A percentile compares a stretch with the other conserved stretches of the same genome.
Evolutionary conservation across 768 basidiomycete species (phyloP).

Genomic region (Lyophyllum decastes): DNA sequence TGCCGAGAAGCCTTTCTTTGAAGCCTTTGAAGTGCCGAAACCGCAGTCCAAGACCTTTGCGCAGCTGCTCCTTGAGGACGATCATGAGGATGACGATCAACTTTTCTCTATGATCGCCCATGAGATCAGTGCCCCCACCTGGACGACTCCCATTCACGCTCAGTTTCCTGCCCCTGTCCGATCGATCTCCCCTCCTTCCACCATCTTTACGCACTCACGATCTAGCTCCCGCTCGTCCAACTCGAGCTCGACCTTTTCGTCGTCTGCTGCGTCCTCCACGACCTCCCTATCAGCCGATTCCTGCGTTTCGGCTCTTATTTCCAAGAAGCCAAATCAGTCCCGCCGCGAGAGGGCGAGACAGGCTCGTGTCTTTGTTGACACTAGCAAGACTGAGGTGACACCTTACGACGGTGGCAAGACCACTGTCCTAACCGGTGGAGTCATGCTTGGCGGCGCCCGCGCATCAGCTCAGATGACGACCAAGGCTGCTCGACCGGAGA

Average conservation of each 20-base stretch:
- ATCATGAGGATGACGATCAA: slow-evolving; percentile 70
- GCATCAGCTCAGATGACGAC: slow-evolving; percentile 20
- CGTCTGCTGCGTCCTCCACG: slow-evolving; percentile 50
- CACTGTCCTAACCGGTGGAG: slow-evolving; percentile 83
- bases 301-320: slow-evolving; percentile 18
- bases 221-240: slow-evolving; percentile 73
- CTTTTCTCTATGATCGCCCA: slow-evolving; percentile 76
- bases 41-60: slow-evolving; percentile 59
- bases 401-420: slow-evolving; percentile 89
- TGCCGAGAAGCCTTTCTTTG: slow-evolving; percentile 18
- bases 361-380: slow-evolving; percentile 73
- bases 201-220: slow-evolving; percentile 63
- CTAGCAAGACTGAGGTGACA: slow-evolving; percentile 75
- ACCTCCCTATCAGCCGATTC: slow-evolving; percentile 43
- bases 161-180: slow-evolving; percentile 55
- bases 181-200: slow-evolving; percentile 61
- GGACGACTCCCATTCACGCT: slow-evolving; percentile 65
- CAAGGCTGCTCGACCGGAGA: slow-evolving; percentile 28
- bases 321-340: slow-evolving; percentile 48
- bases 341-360: slow-evolving; percentile 72
- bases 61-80: slow-evolving; percentile 73
- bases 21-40: slow-evolving; percentile 19
- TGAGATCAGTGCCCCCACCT: slow-evolving; percentile 67
- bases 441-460: slow-evolving; percentile 71
- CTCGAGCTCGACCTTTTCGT: slow-evolving; percentile 66